These are phyloP conservation scores for Boletellus ananas DNA, from an alignment of 768 basidiomycete genomes.

Conservation along the genomic window DNA sequence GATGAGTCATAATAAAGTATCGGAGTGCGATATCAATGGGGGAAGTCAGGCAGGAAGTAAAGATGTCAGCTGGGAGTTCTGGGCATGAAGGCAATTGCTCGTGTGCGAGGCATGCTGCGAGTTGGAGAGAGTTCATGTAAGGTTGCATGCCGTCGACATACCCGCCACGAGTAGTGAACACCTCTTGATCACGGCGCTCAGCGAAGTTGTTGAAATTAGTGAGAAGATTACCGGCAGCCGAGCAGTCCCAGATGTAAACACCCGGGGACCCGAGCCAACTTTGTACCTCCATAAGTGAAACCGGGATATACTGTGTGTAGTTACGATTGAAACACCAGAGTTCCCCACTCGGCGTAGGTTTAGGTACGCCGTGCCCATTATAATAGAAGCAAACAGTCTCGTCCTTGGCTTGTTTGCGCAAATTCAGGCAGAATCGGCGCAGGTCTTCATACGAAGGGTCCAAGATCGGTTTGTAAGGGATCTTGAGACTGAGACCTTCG, in stretches of 20 bases:
- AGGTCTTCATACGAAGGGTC: conserved; percentile 96
- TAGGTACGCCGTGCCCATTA: conserved; percentile 98
- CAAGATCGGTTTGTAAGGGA: conserved; percentile 89
- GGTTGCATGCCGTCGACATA: conserved; percentile 60
- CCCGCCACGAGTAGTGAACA: conserved; percentile 53
- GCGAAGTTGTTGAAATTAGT: conserved; percentile 84
- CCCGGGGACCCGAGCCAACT: conserved; percentile 92
- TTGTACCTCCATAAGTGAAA: conserved; percentile 91
- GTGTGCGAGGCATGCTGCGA: conserved; percentile 89
- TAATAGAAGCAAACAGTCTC: conserved; percentile 96
- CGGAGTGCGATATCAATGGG: conserved; percentile 97
- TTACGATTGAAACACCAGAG: conserved; percentile 98
- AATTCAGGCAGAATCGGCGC: conserved; percentile 75
- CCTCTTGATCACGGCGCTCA: conserved; percentile 68
- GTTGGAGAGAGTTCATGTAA: conserved; percentile 84
- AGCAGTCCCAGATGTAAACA: conserved; percentile 99
- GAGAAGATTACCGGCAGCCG: conserved; percentile 92
- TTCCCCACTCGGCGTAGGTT: conserved; percentile 92
- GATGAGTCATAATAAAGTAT: conserved; percentile 88
- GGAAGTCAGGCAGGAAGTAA: conserved; percentile 95
- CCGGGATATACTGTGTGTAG: conserved; percentile 98
- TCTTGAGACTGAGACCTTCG: conserved; percentile 91
- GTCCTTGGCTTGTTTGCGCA: conserved; percentile 87
- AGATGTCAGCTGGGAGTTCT: conserved; percentile 94
- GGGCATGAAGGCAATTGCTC: conserved; percentile 93